Base-by-base conservation (phyloP, 176 grass and related monocot genomes). In the Phoenix dactylifera region DNA sequence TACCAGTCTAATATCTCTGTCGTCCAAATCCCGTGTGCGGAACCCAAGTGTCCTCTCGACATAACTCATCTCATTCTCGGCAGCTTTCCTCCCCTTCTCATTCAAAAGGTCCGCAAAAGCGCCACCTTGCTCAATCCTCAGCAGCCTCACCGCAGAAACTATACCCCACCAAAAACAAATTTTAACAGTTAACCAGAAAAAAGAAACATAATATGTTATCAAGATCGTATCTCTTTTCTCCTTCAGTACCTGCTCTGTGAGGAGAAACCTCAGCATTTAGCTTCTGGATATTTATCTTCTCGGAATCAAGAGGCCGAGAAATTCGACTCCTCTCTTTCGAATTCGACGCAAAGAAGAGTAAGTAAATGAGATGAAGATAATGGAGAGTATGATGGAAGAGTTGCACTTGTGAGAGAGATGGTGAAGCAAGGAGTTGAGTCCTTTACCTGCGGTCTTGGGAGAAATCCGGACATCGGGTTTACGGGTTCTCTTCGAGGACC, bases 1-100 rank as follows among this genome's bases (percentile, higher is more conserved):
- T 87, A 90, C 92, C 83, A 88, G 59, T 77, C 87, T 78, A 54
- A 96, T 90, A 74, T 96, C 92, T 72, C 92, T 84, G 54, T 85
- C 73, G 4, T 90, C 92, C 75, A 96, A 79, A 68, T 79, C 48
- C 18, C 75, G 74, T 16, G 78, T 88, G 20, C 78, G 73, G 59
- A 96, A 90, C 32, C 87, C 92, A 49, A 96, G 73, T 2, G 87
- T 88, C 79, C 87, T 90, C 63, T 90, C 72, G 15, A 96, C 87
- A 84, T 96, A 90, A 64, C 82, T 78, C 81, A 90, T 96, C 59
- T 88, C 87, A 68, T 77, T 90, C 48, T 80, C 63, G 29, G 57
- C 75, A 17, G 83, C 82, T 55, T 66, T 54, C 48, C 77, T 79
- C 50, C 75, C 72, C 65, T 75, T 90, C 60, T 80, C 83, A 68